Base-by-base conservation (phyloP, 2,329 filamentous ascomycete species). In the Cladophialophora psammophila region DNA sequence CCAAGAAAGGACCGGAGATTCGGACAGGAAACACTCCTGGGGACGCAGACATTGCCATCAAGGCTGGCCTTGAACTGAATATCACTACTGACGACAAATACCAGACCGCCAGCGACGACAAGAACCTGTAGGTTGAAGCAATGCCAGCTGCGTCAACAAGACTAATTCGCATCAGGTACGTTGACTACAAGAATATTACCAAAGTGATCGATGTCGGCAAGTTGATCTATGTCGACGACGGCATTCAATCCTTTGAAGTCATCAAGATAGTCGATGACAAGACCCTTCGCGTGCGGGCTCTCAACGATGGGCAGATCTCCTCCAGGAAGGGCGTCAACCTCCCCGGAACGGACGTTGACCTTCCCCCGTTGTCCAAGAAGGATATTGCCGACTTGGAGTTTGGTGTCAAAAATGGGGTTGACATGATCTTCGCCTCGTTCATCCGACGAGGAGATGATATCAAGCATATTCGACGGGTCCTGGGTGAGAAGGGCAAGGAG, bases 171-270 rank as follows among this genome's bases (percentile, higher is more conserved):
- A 66, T 18, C 61, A 94, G 92, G 90, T 97, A 93, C 78, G 91
- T 98, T 77, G 94, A 98, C 86, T 98, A 99, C 87, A 96, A 96
- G 90, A 99, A 99, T 87, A 98, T 99, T 83, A 97, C 94, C 83
- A 97, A 96, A 85, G 95, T 99, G 75, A 98, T 99, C 78, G 82
- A 91, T 79, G 85, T 88, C 67, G 95, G 94, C 77, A 94, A 95
- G 76, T 90, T 91, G 81, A 96, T 99, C 86, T 99, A 96, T 83
- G 95, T 99, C 75, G 95, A 99, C 77, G 95, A 99, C 77, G 95
- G 95, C 82, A 94, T 99, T 73, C 90, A 98, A 75, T 96, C 94
- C 32, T 98, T 99, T 76, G 91, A 97, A 78, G 95, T 99, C 70
- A 81, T 97, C 74, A 88, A 92, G 78, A 86, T 99, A 74, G 86